A percentile compares a stretch with the other conserved stretches of the same genome.
Conservation (phyloP, 1,284 basidiomycete species). For the Stereum hirsutum region DNA sequence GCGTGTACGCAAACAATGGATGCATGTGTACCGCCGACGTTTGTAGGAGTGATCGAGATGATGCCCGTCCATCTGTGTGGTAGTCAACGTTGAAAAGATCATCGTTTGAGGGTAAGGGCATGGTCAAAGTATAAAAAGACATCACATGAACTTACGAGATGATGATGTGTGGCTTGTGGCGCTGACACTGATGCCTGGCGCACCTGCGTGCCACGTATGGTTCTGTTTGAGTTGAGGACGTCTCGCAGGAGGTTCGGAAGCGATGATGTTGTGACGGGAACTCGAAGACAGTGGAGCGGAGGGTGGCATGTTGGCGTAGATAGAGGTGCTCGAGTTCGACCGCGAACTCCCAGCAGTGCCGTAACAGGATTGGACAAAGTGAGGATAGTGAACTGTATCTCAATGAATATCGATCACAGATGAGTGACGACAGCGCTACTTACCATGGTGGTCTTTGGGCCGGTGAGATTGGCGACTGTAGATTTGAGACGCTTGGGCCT, state of each 20-base stretch:
- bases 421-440: constrained; percentile 8
- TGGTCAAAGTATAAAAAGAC: constrained; percentile 4
- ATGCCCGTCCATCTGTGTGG: constrained; percentile 14
- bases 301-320: constrained; percentile 22
- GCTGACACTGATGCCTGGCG: constrained; percentile 24
- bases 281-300: constrained; percentile 13
- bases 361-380: constrained; percentile 19
- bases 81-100: too few relatives aligned
- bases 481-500: constrained; percentile 10
- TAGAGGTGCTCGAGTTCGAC: constrained; percentile 37
- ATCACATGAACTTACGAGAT: constrained; percentile 5
- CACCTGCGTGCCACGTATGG: constrained; percentile 33
- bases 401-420: not conserved
- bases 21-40: constrained; percentile 45
- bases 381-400: constrained; percentile 12
- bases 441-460: constrained; percentile 7
- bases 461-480: constrained; percentile 6
- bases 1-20: constrained; percentile 47
- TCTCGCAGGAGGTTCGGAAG: constrained; percentile 14
- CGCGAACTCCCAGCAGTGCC: constrained; percentile 29
- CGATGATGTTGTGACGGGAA: constrained; percentile 20
- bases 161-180: constrained; percentile 24
- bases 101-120: too few relatives aligned
- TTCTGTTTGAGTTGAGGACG: constrained; percentile 33
- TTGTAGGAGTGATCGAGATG: constrained; percentile 28